A percentile compares a stretch with the other conserved stretches of the same genome.
These are phyloP conservation scores for Populus tomentosa DNA, from an alignment of 441 rosid species.

Conservation along the genomic window DNA sequence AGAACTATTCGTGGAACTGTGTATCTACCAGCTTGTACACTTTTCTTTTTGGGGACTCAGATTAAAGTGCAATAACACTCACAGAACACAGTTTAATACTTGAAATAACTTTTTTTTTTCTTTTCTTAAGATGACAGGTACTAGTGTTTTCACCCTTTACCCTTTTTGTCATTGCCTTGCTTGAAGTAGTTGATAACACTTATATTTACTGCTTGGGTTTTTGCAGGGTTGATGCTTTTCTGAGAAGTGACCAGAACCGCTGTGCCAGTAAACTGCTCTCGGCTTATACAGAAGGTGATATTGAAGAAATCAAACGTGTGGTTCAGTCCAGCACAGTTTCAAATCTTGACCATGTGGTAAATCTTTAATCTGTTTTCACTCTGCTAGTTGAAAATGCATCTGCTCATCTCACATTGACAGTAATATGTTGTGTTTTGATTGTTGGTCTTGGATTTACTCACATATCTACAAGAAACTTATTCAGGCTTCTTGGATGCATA, in stretches of 20 bases:
- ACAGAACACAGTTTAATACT: not conserved
- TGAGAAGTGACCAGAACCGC: slow-evolving; percentile 80
- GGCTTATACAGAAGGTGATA: slow-evolving; percentile 78
- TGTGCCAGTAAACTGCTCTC: slow-evolving; percentile 76
- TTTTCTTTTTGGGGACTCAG: not conserved
- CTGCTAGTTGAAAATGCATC: not conserved
- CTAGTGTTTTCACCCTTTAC: not conserved
- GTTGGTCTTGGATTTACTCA: not conserved
- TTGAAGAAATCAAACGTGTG: slow-evolving; percentile 84
- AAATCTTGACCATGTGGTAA: slow-evolving; percentile 76
- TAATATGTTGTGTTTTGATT: not conserved
- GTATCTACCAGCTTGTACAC: not conserved
- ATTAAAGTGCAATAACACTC: not conserved
- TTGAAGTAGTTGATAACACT: not conserved
- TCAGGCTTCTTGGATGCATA: not conserved
- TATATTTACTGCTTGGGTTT: slow-evolving; percentile 2
- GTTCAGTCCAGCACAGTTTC: slow-evolving; percentile 71
- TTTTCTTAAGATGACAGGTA: not conserved
- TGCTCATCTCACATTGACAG: not conserved
- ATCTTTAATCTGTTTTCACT: slow-evolving; percentile 2
- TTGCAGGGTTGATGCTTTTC: slow-evolving; percentile 73
- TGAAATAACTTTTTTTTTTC: not conserved
- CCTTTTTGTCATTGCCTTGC: not conserved
- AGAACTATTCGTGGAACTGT: not conserved
- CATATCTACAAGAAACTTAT: not conserved